phyloP scores from a whole-genome alignment of 2,329 filamentous ascomycete genomes.

The Fusarium sp. region DNA sequence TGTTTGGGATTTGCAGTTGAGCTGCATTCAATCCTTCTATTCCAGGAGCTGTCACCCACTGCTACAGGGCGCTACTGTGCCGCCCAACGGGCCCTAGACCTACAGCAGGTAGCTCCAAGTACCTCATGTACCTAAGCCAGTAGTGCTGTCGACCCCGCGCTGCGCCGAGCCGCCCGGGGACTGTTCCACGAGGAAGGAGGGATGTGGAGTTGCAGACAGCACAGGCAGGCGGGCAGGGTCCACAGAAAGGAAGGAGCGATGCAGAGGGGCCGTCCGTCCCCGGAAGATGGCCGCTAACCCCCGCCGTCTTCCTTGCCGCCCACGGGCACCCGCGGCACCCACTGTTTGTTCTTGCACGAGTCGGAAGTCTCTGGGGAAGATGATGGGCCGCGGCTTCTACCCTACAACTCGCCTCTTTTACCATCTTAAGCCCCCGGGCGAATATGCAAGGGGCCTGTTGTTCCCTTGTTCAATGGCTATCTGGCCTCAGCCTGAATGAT shows the following conservation, averaged over 20 bases:
- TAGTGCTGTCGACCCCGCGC: constrained; percentile 43
- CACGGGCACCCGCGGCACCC: background rate
- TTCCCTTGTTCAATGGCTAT: constrained; percentile 12
- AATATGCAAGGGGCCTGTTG: constrained; percentile 15
- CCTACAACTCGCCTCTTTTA: constrained; percentile 10
- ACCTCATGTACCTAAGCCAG: constrained; percentile 18
- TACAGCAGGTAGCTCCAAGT: constrained; percentile 9
- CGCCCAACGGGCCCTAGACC: constrained; percentile 22
- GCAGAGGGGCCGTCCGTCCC: constrained; percentile 8
- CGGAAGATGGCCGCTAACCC: constrained; percentile 9
- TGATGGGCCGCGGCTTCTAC: background rate
- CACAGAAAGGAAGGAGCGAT: constrained; percentile 10
- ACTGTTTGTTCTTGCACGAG: background rate
- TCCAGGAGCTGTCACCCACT: constrained; percentile 24
- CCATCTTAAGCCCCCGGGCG: constrained; percentile 4
- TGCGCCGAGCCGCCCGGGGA: constrained; percentile 29
- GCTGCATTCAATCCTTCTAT: constrained; percentile 9
- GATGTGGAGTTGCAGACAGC: constrained; percentile 11
- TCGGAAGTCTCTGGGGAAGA: constrained; percentile 14
- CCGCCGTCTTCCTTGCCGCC: constrained; percentile 6
- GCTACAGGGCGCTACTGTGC: constrained; percentile 23
- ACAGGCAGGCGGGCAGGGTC: constrained; percentile 1
- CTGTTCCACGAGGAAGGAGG: constrained; percentile 32
- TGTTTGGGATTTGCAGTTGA: constrained; percentile 1
- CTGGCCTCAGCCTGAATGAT: constrained; percentile 8